Percentiles rank a stretch among this genome's conserved stretches.
phyloP scores from a whole-genome alignment of 805 yeast species.

The Cyberlindnera suaveolens region DNA sequence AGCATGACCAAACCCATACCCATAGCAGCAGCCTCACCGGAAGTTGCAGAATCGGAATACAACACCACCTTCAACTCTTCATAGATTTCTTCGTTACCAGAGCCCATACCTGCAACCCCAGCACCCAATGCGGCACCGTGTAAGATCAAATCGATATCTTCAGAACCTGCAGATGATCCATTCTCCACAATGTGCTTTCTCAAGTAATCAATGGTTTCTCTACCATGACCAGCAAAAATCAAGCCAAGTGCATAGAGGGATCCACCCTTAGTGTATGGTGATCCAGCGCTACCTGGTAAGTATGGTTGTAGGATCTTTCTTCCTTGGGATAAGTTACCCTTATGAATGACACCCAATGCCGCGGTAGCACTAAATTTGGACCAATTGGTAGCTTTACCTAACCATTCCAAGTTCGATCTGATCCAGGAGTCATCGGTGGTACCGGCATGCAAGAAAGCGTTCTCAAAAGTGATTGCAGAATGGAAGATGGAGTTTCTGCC shows the following conservation, averaged over 20 bases:
- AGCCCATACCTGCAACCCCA: constrained; percentile 96
- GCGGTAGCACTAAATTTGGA: constrained; percentile 97
- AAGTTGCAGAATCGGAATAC: constrained; percentile 84
- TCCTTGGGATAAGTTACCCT: constrained; percentile 91
- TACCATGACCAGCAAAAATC: constrained; percentile 93
- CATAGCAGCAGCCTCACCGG: constrained; percentile 95
- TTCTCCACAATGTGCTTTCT: constrained; percentile 63
- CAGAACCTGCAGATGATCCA: constrained; percentile 55
- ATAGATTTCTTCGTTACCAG: constrained; percentile 65
- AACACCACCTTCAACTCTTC: constrained; percentile 79
- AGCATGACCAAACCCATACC: constrained; percentile 95
- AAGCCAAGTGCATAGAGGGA: constrained; percentile 89
- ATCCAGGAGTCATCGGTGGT: constrained; percentile 93
- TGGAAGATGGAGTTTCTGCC: constrained; percentile 93
- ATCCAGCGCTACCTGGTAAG: constrained; percentile 73
- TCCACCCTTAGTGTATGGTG: constrained; percentile 93
- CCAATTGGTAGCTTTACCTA: constrained; percentile 98
- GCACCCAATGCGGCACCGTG: constrained; percentile 96
- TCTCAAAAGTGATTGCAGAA: constrained; percentile 90
- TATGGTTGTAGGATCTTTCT: constrained; percentile 82
- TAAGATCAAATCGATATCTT: constrained; percentile 72
- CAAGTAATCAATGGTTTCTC: constrained; percentile 75
- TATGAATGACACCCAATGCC: constrained; percentile 94
- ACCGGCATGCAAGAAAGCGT: constrained; percentile 93
- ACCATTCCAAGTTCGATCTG: constrained; percentile 88